A percentile compares a stretch with the other conserved stretches of the same genome.
These are phyloP conservation scores for Moesziomyces antarcticus DNA, from an alignment of 1,284 basidiomycete species.

Conservation along the genomic window DNA sequence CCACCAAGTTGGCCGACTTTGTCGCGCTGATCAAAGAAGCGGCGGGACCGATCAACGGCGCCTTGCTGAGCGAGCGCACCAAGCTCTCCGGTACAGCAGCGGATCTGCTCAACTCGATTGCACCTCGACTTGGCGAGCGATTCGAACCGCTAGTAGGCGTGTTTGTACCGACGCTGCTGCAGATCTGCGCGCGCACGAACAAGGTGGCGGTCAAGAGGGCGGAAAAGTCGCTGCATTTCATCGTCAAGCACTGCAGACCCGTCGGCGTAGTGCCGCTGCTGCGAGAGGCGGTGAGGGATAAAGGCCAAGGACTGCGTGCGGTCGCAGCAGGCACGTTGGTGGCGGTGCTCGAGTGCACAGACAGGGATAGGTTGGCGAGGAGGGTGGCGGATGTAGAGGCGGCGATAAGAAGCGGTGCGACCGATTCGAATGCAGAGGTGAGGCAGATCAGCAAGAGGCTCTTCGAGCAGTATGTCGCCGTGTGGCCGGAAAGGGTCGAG, in stretches of 20 bases:
- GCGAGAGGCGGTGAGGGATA: slow-evolving; percentile 68
- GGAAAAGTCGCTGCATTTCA: slow-evolving; percentile 69
- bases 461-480: slow-evolving; percentile 68
- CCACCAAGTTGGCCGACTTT: slow-evolving; percentile 50
- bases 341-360: slow-evolving; percentile 63
- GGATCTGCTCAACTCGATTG: slow-evolving; percentile 70
- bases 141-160: slow-evolving; percentile 69
- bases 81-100: slow-evolving; percentile 70
- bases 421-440: slow-evolving; percentile 70
- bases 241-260: slow-evolving; percentile 69
- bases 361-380: slow-evolving; percentile 60
- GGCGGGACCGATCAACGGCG: slow-evolving; percentile 37
- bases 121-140: slow-evolving; percentile 68
- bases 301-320: slow-evolving; percentile 52
- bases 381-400: slow-evolving; percentile 68
- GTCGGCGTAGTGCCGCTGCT: slow-evolving; percentile 67
- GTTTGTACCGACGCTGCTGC: slow-evolving; percentile 70
- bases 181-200: slow-evolving; percentile 70
- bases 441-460: slow-evolving; percentile 69
- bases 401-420: slow-evolving; percentile 69
- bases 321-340: slow-evolving; percentile 41
- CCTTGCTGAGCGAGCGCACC: slow-evolving; percentile 70
- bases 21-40: slow-evolving; percentile 41
- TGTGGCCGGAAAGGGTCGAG: slow-evolving; percentile 70
- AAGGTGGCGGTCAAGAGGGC: slow-evolving; percentile 70